phyloP scores from a whole-genome alignment of 2,329 filamentous ascomycete species.

The Arthrocladium fulminans region DNA sequence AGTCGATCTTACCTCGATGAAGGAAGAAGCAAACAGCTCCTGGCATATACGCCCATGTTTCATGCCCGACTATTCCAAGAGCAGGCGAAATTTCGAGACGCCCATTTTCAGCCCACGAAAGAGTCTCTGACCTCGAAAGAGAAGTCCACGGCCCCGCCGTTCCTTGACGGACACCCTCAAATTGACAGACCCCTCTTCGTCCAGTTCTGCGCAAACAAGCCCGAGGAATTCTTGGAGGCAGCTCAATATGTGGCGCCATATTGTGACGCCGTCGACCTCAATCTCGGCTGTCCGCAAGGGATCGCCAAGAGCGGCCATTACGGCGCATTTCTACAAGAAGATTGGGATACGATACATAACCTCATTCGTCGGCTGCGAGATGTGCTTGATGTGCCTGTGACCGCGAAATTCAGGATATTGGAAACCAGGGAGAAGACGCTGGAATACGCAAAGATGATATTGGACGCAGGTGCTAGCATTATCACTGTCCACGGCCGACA shows the following conservation, averaged over 20 bases:
- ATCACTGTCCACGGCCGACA: conserved; percentile 83
- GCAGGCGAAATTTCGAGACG: conserved; percentile 62
- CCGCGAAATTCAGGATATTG: conserved; percentile 86
- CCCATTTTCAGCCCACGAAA: conserved; percentile 67
- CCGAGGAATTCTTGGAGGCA: conserved; percentile 47
- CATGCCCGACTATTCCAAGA: conserved; percentile 84
- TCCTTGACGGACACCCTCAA: conserved; percentile 77
- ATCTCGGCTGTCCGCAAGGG: conserved; percentile 90
- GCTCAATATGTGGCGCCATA: conserved; percentile 71
- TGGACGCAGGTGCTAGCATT: conserved; percentile 82
- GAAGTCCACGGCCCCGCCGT: conserved; percentile 34
- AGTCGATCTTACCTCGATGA: conserved; percentile 81
- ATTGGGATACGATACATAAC: conserved; percentile 72
- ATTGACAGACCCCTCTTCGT: conserved; percentile 87
- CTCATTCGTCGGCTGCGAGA: conserved; percentile 76
- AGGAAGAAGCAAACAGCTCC: conserved; percentile 54
- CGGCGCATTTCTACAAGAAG: conserved; percentile 89
- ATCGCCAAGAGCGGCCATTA: conserved; percentile 88
- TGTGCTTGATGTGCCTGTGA: conserved; percentile 72
- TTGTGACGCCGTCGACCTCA: conserved; percentile 86
- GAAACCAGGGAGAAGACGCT: conserved; percentile 81
- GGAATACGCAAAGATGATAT: conserved; percentile 77
- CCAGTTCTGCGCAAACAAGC: conserved; percentile 68
- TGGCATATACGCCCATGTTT: conserved; percentile 93
- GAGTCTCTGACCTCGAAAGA: conserved; percentile 29